Evolutionary conservation across 306 rosid genomes (phyloP).

Genomic region (Macrotyloma uniflorum): DNA sequence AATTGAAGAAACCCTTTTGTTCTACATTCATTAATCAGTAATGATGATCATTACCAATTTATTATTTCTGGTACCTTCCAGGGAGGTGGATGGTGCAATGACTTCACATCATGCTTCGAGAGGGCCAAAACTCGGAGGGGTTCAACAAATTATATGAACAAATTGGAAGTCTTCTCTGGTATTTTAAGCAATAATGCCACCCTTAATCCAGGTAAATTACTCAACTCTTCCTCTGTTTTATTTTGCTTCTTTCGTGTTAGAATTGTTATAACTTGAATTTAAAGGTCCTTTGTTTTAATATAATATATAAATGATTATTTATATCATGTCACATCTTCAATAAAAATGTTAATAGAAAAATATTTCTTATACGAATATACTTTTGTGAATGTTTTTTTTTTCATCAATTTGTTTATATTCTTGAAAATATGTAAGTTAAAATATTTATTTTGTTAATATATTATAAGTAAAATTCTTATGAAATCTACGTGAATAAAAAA

Average conservation of each 20-base stretch:
- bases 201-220: slow-evolving; percentile 72
- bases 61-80: slow-evolving; percentile 31
- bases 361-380: neutral
- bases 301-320: neutral
- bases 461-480: too few relatives aligned
- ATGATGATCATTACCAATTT: neutral
- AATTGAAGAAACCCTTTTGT: slow-evolving; percentile 3
- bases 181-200: slow-evolving; percentile 79
- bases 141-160: slow-evolving; percentile 74
- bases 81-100: slow-evolving; percentile 99
- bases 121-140: slow-evolving; percentile 81
- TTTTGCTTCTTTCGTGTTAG: neutral
- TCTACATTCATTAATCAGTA: slow-evolving; percentile 10
- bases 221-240: neutral
- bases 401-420: too few relatives aligned
- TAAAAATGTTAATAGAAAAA: neutral
- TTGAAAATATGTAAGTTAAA: too few relatives aligned
- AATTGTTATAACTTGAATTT: slow-evolving; percentile 11
- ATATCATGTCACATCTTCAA: neutral
- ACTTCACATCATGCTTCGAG: slow-evolving; percentile 70
- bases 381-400: too few relatives aligned
- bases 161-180: slow-evolving; percentile 70
- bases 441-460: too few relatives aligned
- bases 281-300: neutral
- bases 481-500: neutral